Evolutionary conservation across 179 eudicot species (phyloP).

Genomic region (Beta lomatogona): DNA sequence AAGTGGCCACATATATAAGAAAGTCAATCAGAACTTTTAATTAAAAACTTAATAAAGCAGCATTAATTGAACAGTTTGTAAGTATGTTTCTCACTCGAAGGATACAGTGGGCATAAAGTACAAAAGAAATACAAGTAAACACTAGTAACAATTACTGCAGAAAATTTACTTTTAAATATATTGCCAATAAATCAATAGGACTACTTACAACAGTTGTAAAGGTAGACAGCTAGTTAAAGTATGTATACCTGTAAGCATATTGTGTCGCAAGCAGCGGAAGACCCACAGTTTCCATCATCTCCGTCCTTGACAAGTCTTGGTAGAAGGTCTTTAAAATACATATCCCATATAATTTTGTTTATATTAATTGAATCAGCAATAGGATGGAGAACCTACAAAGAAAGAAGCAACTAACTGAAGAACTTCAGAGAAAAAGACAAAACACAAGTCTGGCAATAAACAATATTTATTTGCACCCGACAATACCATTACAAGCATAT

Average conservation of each 20-base stretch:
- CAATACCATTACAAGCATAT: not conserved
- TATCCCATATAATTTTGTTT: conserved; percentile 68
- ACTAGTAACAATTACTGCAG: not conserved
- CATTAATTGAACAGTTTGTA: not conserved
- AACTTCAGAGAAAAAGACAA: conserved; percentile 9
- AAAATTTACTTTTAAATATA: not conserved
- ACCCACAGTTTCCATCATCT: conserved; percentile 84
- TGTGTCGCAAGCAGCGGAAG: conserved; percentile 84
- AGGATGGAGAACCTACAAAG: conserved; percentile 73
- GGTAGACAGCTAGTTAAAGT: not conserved
- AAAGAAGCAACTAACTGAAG: conserved; percentile 12
- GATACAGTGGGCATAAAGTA: not conserved
- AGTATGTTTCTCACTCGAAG: not conserved
- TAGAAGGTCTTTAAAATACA: conserved; percentile 81
- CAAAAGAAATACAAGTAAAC: not conserved
- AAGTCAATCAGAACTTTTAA: not conserved
- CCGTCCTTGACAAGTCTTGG: conserved; percentile 84
- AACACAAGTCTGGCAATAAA: not conserved
- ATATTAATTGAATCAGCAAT: conserved; percentile 69
- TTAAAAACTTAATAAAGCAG: not conserved
- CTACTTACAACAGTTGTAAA: not conserved
- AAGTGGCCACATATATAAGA: not conserved
- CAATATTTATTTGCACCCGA: not conserved
- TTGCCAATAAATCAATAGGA: not conserved
- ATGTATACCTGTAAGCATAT: conserved; percentile 82